A percentile compares a stretch with the other conserved stretches of the same genome.
Conservation (phyloP, 2,329 filamentous ascomycete species). For the Hymenoscyphus occultus region DNA sequence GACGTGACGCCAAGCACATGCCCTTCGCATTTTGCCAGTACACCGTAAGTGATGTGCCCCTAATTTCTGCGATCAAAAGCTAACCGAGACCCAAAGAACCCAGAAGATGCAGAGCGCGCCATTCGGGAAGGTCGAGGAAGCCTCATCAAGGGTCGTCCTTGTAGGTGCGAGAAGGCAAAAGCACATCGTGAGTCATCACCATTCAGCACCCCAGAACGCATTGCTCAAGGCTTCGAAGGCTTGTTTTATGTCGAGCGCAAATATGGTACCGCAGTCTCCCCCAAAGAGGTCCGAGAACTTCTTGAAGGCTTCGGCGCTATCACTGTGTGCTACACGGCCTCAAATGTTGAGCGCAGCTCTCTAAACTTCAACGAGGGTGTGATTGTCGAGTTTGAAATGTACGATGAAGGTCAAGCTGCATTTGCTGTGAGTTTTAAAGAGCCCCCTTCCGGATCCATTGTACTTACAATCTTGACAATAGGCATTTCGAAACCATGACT, state of each 20-base stretch:
- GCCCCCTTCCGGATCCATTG: not conserved
- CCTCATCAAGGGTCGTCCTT: slow-evolving; percentile 53
- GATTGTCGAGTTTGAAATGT: slow-evolving; percentile 49
- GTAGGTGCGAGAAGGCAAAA: slow-evolving; percentile 58
- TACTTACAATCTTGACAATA: slow-evolving; percentile 17
- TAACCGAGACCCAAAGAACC: slow-evolving; percentile 41
- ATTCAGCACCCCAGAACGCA: slow-evolving; percentile 2
- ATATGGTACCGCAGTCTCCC: slow-evolving; percentile 39
- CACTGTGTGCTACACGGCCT: slow-evolving; percentile 26
- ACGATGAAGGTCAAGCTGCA: slow-evolving; percentile 50
- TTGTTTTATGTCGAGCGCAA: slow-evolving; percentile 47
- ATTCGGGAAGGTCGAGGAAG: slow-evolving; percentile 46
- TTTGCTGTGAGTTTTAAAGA: slow-evolving; percentile 42
- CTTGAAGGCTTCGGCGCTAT: slow-evolving; percentile 47
- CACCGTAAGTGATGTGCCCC: slow-evolving; percentile 46
- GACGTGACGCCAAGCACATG: slow-evolving; percentile 57
- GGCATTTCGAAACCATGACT: slow-evolving; percentile 32
- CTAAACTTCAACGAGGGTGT: slow-evolving; percentile 38
- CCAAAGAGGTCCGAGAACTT: slow-evolving; percentile 45
- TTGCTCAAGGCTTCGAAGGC: slow-evolving; percentile 39
- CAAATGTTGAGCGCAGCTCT: slow-evolving; percentile 27
- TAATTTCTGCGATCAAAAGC: slow-evolving; percentile 3
- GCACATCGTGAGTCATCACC: slow-evolving; percentile 50
- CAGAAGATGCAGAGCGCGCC: slow-evolving; percentile 49
- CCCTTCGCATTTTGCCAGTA: slow-evolving; percentile 64